Percentiles rank a stretch among this genome's conserved stretches.
Evolutionary conservation across 2,329 filamentous ascomycete genomes (phyloP).

Genomic region (Fusarium anthophilum): DNA sequence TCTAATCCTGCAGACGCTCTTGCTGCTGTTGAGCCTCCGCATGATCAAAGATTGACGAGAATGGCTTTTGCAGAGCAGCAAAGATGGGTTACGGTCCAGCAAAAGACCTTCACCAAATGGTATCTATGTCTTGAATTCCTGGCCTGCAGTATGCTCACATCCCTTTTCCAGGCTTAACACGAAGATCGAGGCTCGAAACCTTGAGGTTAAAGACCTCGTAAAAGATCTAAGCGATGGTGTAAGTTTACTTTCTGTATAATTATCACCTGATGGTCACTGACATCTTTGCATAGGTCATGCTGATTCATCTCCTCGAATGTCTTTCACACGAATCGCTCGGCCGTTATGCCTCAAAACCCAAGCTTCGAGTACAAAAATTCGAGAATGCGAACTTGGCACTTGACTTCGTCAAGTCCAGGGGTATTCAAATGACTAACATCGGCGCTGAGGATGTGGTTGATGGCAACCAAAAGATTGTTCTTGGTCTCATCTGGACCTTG

Average conservation of each 20-base stretch:
- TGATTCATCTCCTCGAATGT: conserved; percentile 97
- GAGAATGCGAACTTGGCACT: conserved; percentile 98
- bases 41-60: conserved; percentile 62
- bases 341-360: conserved; percentile 95
- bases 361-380: conserved; percentile 94
- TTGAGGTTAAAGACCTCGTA: conserved; percentile 88
- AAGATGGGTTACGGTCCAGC: conserved; percentile 82
- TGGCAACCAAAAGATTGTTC: conserved; percentile 95
- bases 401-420: conserved; percentile 88
- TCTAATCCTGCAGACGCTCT: conserved; percentile 54
- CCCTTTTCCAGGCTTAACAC: conserved; percentile 81
- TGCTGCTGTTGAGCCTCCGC: conserved; percentile 57
- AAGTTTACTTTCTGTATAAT: conserved; percentile 52
- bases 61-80: conserved; percentile 74
- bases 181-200: conserved; percentile 81
- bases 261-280: background rate
- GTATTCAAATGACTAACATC: conserved; percentile 98
- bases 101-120: conserved; percentile 99
- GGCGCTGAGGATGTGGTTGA: conserved; percentile 98
- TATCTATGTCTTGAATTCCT: conserved; percentile 28
- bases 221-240: conserved; percentile 93
- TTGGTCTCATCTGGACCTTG: conserved; percentile 97
- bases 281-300: conserved; percentile 72
- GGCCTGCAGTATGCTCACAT: background rate
- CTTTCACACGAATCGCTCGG: conserved; percentile 94